Evolutionary conservation across 305 asterid genomes (phyloP), one percentile per base, ranked within the genome.

Genomic region (Fraxinus floribunda): DNA sequence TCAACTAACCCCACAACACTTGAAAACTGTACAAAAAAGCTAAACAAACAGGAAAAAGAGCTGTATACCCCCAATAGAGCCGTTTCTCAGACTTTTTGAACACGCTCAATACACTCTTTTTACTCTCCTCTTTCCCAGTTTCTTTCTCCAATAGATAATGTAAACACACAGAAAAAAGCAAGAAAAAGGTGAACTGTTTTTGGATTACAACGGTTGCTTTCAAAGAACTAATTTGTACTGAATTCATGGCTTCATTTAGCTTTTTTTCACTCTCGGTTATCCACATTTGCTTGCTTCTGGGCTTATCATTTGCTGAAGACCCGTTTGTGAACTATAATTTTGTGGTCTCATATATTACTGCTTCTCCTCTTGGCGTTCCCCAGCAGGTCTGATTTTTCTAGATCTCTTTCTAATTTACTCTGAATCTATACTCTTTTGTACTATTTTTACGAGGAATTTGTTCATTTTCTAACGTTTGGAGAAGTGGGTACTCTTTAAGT

Each of bases 321-420:
- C 97, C 99, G 0, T 83, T 34, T 78, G 92, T 77, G 36, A 88
- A 49, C 87, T 94, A 62, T 75, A 66, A 93, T 30, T 95, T 93
- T 84, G 94, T 86, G 41, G 95, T 95, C 70, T 90, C 98, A 4
- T 95, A 95, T 91, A 94, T 94, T 55, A 92, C 97, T 87, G 99
- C 98, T 87, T 95, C 99, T 82, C 99, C 99, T 44, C 98, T 95
- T 77, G 99, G 99, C 55, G 97, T 94, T 20, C 94, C 97, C 26
- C 98, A 95, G 82, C 99, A 94, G 98, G 99, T 95, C 8, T 34
- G 82, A 36, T 32, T 75, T 79, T 49, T 39, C 29, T 73, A 3
- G n/a, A 39, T 34, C 4, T 11, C 20, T 20, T 9, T 9, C 60
- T 75, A 4, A 7, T 36, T 76, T 24, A 10, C 20, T 4, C 74